Evolutionary conservation across 1,284 basidiomycete genomes (phyloP).

Genomic region (Sanghuangporus sanghuang): DNA sequence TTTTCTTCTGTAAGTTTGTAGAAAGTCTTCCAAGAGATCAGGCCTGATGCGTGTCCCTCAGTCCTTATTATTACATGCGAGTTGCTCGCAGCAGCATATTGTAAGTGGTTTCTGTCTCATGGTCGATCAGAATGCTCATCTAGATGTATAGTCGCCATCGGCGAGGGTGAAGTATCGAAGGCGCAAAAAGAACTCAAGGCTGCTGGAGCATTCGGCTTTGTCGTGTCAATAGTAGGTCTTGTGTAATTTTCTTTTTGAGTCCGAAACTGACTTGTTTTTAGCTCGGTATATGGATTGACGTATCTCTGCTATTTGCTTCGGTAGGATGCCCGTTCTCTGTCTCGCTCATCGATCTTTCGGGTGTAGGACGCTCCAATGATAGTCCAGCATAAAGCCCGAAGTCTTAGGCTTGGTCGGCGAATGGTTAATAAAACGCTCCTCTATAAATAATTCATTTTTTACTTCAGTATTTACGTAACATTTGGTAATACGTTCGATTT

Average conservation of each 20-base stretch:
- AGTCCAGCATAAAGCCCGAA: not conserved
- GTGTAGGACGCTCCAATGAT: not conserved
- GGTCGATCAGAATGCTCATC: not conserved
- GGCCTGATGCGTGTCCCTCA: not conserved
- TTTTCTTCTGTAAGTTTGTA: not conserved
- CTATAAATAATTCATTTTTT: not conserved
- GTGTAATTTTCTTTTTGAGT: not conserved
- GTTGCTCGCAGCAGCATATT: not conserved
- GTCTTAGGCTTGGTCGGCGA: not conserved
- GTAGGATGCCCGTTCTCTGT: conserved; percentile 17
- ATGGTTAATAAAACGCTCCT: not conserved
- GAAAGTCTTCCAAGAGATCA: not conserved
- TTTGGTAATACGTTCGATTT: not conserved
- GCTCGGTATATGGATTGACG: conserved; percentile 19
- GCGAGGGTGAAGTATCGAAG: not conserved
- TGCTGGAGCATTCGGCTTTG: not conserved
- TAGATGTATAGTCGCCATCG: not conserved
- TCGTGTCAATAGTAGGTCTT: not conserved
- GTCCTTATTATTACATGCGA: not conserved
- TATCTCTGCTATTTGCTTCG: conserved; percentile 15
- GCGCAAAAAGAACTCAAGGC: not conserved
- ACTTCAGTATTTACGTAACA: not conserved
- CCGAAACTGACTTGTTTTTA: not conserved
- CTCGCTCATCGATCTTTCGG: conserved; percentile 18
- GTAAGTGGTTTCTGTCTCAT: not conserved